Evolutionary conservation across 225 moss, liverwort and hornwort genomes (phyloP), one percentile per base, ranked within the genome.

Genomic region (Lunularia cruciata): DNA sequence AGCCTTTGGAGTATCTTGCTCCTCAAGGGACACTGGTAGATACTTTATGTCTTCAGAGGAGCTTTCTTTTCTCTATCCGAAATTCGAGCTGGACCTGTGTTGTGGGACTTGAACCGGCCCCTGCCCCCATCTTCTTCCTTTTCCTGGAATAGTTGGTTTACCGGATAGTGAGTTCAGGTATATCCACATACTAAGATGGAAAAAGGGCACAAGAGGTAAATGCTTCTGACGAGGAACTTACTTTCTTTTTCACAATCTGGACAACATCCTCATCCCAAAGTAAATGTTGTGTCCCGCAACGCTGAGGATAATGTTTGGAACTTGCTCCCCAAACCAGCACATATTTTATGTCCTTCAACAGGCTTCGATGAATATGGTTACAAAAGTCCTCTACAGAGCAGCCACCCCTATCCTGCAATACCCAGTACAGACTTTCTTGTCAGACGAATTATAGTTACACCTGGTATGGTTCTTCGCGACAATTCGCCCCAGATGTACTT

Each of bases 371-470:
- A 67, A 99, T 85, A 76, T 99, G 98, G 69, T 99, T 91, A 73
- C 98, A 99, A 49, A 99, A 93, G 67, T 99, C 98, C 73, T 99
- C 92, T 61, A 96, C 92, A 39, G 90, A 84, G 71, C 95, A 96
- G 63, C 98, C 98, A 79, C 98, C 98, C 86, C 98, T 99, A 65
- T 99, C 98, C 90, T 95, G n/a, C n/a, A n/a, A n/a, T n/a, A n/a
- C n/a, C n/a, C n/a, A n/a, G n/a, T n/a, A n/a, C n/a, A n/a, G n/a
- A n/a, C n/a, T n/a, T n/a, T n/a, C n/a, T n/a, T n/a, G n/a, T n/a
- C n/a, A n/a, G n/a, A n/a, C n/a, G n/a, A n/a, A n/a, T n/a, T n/a
- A n/a, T n/a, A n/a, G n/a, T n/a, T n/a, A n/a, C n/a, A n/a, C n/a
- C n/a, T n/a, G n/a, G n/a, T n/a, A n/a, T n/a, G n/a, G n/a, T n/a